Percentiles rank a stretch among this genome's conserved stretches.
phyloP scores from a whole-genome alignment of 2,329 filamentous ascomycete genomes.

The Cryphonectria naterciae region DNA sequence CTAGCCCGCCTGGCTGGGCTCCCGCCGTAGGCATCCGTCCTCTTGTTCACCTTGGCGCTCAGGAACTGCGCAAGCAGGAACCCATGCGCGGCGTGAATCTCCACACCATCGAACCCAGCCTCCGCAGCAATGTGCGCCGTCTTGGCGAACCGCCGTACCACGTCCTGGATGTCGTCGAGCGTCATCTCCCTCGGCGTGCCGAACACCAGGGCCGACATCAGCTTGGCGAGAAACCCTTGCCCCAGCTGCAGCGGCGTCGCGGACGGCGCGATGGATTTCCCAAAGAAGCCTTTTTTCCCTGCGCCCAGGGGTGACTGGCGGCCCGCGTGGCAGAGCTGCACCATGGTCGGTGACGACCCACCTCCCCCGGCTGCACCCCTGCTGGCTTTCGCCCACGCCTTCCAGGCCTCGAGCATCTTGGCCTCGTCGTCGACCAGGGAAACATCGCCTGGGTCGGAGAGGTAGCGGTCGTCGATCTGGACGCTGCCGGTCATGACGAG shows the following conservation, averaged over 20 bases:
- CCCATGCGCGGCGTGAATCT: slow-evolving; percentile 58
- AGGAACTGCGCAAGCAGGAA: slow-evolving; percentile 63
- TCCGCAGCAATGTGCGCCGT: slow-evolving; percentile 52
- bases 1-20: slow-evolving; percentile 51
- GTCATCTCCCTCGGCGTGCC: slow-evolving; percentile 63
- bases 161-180: slow-evolving; percentile 54
- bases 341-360: slow-evolving; percentile 53
- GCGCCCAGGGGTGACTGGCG: slow-evolving; percentile 47
- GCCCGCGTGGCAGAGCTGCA: slow-evolving; percentile 66
- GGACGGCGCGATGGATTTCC: slow-evolving; percentile 49
- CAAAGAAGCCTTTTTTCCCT: slow-evolving; percentile 49
- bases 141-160: slow-evolving; percentile 56
- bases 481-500: slow-evolving; percentile 56
- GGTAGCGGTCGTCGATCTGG: slow-evolving; percentile 44
- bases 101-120: slow-evolving; percentile 50
- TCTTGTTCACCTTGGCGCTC: slow-evolving; percentile 51
- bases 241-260: slow-evolving; percentile 49
- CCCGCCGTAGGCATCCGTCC: slow-evolving; percentile 61
- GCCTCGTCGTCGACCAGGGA: slow-evolving; percentile 38
- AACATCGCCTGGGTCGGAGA: slow-evolving; percentile 43
- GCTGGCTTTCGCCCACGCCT: slow-evolving; percentile 48
- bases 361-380: slow-evolving; percentile 48
- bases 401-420: slow-evolving; percentile 42
- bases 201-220: slow-evolving; percentile 45
- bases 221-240: slow-evolving; percentile 39